phyloP scores from a whole-genome alignment of 768 basidiomycete species.

The Suillus bovinus region DNA sequence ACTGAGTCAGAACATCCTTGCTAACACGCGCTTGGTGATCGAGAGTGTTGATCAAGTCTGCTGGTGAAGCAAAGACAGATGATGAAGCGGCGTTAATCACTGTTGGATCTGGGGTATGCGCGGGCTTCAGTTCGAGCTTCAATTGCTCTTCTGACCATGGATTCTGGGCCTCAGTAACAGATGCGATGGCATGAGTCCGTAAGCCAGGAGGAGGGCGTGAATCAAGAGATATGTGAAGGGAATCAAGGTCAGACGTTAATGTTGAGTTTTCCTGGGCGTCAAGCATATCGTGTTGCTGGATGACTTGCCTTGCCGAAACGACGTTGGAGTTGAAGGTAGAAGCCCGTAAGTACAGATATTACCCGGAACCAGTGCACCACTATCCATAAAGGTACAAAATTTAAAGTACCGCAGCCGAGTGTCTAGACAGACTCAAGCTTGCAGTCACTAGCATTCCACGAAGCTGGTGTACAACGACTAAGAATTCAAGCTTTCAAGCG shows the following conservation, averaged over 20 bases:
- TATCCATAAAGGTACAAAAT: constrained; percentile 3
- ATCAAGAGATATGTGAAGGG: constrained; percentile 2
- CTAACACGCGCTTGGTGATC: constrained; percentile 20
- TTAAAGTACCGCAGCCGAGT: not conserved
- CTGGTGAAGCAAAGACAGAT: constrained; percentile 29
- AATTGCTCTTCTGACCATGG: constrained; percentile 22
- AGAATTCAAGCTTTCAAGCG: not conserved
- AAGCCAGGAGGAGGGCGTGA: constrained; percentile 1
- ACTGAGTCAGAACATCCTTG: constrained; percentile 54
- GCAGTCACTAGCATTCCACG: not conserved
- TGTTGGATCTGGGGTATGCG: constrained; percentile 44
- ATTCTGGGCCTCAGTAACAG: constrained; percentile 11
- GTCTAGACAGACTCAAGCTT: not conserved
- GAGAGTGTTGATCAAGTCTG: constrained; percentile 7
- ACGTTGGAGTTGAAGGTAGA: not conserved
- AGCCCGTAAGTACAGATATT: not conserved
- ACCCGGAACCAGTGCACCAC: not conserved
- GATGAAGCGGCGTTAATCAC: constrained; percentile 43
- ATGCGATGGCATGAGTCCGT: not conserved
- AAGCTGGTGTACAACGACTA: not conserved
- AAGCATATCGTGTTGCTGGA: not conserved
- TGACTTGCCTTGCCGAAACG: not conserved
- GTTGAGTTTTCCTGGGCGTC: not conserved
- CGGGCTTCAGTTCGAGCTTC: constrained; percentile 13
- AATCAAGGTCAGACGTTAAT: constrained; percentile 3